These are phyloP conservation scores for Diaporthe velutina DNA, from an alignment of 2,329 filamentous ascomycete species.

Conservation along the genomic window DNA sequence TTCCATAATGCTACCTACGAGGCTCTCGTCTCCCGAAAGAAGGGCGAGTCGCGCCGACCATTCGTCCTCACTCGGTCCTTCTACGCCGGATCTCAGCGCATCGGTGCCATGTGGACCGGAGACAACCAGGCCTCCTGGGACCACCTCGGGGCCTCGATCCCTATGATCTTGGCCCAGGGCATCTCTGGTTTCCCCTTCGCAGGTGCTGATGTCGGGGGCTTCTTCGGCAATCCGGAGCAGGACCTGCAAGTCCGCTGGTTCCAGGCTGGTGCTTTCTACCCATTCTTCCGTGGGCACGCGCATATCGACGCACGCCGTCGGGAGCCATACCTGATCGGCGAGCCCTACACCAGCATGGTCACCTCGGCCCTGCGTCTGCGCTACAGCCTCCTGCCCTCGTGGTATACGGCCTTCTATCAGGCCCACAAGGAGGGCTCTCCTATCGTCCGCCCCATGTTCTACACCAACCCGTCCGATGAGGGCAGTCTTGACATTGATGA, in stretches of 20 bases:
- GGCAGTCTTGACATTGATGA: conserved; percentile 90
- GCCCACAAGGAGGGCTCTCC: conserved; percentile 86
- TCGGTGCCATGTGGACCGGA: conserved; percentile 98
- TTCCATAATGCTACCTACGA: conserved; percentile 95
- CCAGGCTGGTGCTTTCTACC: conserved; percentile 95
- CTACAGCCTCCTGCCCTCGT: conserved; percentile 89
- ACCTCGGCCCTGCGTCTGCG: conserved; percentile 88
- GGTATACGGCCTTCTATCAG: conserved; percentile 97
- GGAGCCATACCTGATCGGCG: conserved; percentile 89
- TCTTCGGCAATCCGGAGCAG: conserved; percentile 96
- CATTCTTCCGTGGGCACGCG: conserved; percentile 97
- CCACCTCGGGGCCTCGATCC: conserved; percentile 88
- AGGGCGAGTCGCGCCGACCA: conserved; percentile 85
- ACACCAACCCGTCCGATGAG: conserved; percentile 89
- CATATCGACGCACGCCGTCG: conserved; percentile 96
- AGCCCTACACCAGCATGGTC: conserved; percentile 88
- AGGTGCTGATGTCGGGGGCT: conserved; percentile 95
- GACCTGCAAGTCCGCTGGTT: conserved; percentile 96
- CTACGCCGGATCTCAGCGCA: conserved; percentile 89
- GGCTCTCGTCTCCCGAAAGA: conserved; percentile 85
- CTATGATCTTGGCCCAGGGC: conserved; percentile 94
- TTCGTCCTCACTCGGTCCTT: conserved; percentile 95
- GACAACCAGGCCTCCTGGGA: conserved; percentile 96
- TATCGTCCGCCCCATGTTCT: conserved; percentile 93
- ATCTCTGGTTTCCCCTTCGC: conserved; percentile 95